Evolutionary conservation across 768 basidiomycete genomes (phyloP).

Genomic region (Sistotremastrum suecicum): DNA sequence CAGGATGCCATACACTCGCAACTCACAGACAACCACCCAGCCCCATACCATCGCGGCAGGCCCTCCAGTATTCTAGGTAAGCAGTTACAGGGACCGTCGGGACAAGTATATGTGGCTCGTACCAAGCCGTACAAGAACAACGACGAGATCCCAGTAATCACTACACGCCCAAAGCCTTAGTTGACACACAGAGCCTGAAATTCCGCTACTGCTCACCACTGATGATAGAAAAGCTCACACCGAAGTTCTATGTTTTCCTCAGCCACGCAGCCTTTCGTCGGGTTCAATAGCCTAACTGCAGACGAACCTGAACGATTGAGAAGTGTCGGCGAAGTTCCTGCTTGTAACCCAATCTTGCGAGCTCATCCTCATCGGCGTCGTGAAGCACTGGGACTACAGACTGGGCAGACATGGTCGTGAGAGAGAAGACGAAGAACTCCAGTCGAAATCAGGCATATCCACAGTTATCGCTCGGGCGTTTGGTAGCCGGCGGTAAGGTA

Average conservation of each 20-base stretch:
- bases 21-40: conserved; percentile 48
- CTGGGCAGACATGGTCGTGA: no score
- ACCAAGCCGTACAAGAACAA: conserved; percentile 58
- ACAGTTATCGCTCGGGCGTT: no score
- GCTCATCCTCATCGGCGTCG: conserved; percentile 41
- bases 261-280: conserved; percentile 3
- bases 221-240: conserved; percentile 44
- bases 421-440: no score
- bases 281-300: neutral
- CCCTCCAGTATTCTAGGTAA: conserved; percentile 50
- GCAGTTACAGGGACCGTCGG: neutral
- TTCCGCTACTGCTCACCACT: conserved; percentile 18
- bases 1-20: conserved; percentile 3
- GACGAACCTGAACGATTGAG: neutral
- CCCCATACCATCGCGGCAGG: conserved; percentile 71
- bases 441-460: no score
- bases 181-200: conserved; percentile 4
- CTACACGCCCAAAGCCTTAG: neutral
- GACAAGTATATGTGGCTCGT: conserved; percentile 12
- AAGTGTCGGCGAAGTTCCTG: conserved; percentile 45
- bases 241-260: conserved; percentile 40
- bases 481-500: no score
- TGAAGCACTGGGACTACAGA: neutral
- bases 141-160: conserved; percentile 59
- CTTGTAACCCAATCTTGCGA: conserved; percentile 60